Percentiles rank a stretch among this genome's conserved stretches.
These are phyloP conservation scores for Eucalyptus regnans DNA, from an alignment of 345 rosid genomes.

Conservation along the genomic window DNA sequence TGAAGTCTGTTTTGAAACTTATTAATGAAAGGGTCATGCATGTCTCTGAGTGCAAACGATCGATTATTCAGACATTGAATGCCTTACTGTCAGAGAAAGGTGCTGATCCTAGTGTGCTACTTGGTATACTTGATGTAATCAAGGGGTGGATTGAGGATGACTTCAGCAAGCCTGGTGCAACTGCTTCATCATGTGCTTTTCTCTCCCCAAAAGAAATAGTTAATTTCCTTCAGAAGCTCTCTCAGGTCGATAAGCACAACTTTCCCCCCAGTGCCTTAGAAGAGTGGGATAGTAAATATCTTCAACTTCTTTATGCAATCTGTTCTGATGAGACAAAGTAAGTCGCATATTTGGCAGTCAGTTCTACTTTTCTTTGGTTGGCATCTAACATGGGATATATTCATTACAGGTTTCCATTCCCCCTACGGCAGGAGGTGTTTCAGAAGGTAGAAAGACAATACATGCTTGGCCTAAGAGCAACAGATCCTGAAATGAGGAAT, in stretches of 20 bases:
- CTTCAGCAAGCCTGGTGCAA: conserved; percentile 45
- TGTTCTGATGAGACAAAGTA: conserved; percentile 89
- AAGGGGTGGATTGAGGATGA: conserved; percentile 93
- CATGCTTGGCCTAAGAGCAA: conserved; percentile 95
- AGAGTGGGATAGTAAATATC: conserved; percentile 96
- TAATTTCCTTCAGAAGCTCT: conserved; percentile 75
- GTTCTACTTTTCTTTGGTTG: background rate
- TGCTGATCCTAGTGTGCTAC: conserved; percentile 85
- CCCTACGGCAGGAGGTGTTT: conserved; percentile 86
- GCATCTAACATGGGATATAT: background rate
- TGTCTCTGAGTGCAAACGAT: conserved; percentile 77
- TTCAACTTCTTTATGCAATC: conserved; percentile 79
- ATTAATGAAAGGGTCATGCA: conserved; percentile 83
- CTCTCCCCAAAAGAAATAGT: conserved; percentile 72
- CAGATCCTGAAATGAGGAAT: conserved; percentile 84
- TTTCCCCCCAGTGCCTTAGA: conserved; percentile 52
- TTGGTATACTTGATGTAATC: conserved; percentile 77
- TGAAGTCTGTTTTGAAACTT: conserved; percentile 78
- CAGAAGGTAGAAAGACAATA: conserved; percentile 94
- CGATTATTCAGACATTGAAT: conserved; percentile 67
- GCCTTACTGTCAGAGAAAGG: conserved; percentile 84
- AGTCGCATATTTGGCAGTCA: background rate
- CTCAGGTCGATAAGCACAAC: conserved; percentile 83
- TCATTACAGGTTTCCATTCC: conserved; percentile 44
- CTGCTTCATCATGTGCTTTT: conserved; percentile 40